Base-by-base conservation (phyloP, 345 rosid genomes). In the Gossypium arboreum region DNA sequence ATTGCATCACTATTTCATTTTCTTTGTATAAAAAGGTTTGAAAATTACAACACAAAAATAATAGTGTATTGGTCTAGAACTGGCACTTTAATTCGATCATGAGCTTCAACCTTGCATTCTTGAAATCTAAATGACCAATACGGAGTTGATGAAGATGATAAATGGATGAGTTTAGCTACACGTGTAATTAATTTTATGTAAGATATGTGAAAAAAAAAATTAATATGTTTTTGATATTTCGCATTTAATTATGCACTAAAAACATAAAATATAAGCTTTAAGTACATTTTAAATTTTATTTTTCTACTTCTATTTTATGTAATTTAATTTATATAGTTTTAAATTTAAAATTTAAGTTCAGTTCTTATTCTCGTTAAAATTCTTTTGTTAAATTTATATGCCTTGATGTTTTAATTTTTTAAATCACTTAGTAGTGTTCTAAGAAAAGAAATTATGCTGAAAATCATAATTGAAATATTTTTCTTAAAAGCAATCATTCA, bases 41-140 rank as follows among this genome's bases (percentile, higher is more conserved):
- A 65, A 24, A 71, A 65, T 66, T 74, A 74, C 81, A 65, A 44
- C 24, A 64, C 74, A 25, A 22, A 22, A 16, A 41, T 29, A 47
- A 55, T 73, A 9, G 51, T 48, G 55, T 66, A 3, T 74, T 64
- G 27, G 71, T 71, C 62, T 17, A 58, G 12, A 70, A 77, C 34
- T 77, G 41, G 20, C 25, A 44, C 60, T 1, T 45, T 12, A 48
- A 48, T 48, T 44, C 11, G 18, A 20, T 20, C 39, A n/a, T n/a
- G 29, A 66, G n/a, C n/a, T 43, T 13, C 2, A 52, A 15, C 57
- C 18, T 52, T 52, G 4, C 17, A 12, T 4, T 44, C n/a, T 20
- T 66, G 55, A 66, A 66, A 66, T 66, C 71, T 20, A 44, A 5
- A 66, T 13, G 52, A 66, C 54, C 70, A 66, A 66, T 66, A 12